Evolutionary conservation across 1,284 basidiomycete species (phyloP), one percentile per base, ranked within the genome.

Genomic region (Sporisorium sorghi): DNA sequence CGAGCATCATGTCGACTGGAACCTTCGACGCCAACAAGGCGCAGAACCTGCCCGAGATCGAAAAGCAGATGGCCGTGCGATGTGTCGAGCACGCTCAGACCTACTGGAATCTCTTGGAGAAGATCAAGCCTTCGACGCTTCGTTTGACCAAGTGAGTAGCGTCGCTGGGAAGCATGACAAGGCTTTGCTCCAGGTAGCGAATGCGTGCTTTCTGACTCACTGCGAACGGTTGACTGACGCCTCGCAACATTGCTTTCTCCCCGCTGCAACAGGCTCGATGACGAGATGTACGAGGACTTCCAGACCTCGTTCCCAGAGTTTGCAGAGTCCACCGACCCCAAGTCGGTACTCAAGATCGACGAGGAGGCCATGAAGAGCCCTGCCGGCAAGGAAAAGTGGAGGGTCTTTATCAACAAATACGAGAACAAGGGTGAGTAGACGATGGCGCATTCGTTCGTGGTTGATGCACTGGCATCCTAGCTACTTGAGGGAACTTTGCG

Each of bases 351-450:
- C 69, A 89, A 89, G 80, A 86, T 98, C 26, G 91, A 97, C 85
- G 96, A 99, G 86, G 91, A 96, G n/a, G 90, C 89, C 87, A 91
- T 99, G 90, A 99, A 99, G 89, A 93, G 90, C 76, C 85, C 88
- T 9, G 88, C 90, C n/a, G 93, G 93, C 56, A 99, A 99, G 88
- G 90, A 91, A 84, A 88, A 89, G 73, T 99, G 97, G 97, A 88
- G 94, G 62, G 89, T 89, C 30, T 99, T 97, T 85, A 94, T 97
- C 85, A 88, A 90, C 82, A 87, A 89, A 91, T 97, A 86, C 70
- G 86, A 86, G 81, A 85, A 91, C 78, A 81, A 77, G 87, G 63
- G 83, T 62, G 69, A 73, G 84, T 51, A 30, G 24, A 14, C 26
- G 21, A n/a, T n/a, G 23, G 33, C 26, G 28, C 46, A 47, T 26